Conservation (phyloP, 2,329 filamentous ascomycete genomes). For the Trichoderma atrobrunneum region DNA sequence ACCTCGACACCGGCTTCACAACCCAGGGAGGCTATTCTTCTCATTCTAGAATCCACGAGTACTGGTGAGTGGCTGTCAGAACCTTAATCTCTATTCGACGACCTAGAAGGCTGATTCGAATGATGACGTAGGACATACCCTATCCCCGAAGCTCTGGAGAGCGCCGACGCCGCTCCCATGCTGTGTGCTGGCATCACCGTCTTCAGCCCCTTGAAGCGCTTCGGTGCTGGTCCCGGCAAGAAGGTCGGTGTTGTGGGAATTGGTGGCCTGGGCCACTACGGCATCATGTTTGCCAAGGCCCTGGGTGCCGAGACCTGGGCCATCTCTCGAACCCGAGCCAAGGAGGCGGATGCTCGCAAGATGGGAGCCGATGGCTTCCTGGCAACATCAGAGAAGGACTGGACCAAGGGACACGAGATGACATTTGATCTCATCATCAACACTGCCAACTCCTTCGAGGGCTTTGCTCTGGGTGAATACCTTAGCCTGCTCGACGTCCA, state of each 20-base stretch:
- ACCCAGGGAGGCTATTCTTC: conserved; percentile 57
- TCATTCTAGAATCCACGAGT: conserved; percentile 36
- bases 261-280: conserved; percentile 70
- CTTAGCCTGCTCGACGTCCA: conserved; percentile 78
- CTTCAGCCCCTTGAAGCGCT: conserved; percentile 73
- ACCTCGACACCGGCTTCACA: conserved; percentile 50
- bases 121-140: conserved; percentile 54
- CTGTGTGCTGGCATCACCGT: conserved; percentile 81
- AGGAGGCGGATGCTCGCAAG: conserved; percentile 57
- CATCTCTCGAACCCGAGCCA: conserved; percentile 58
- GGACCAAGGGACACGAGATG: conserved; percentile 56
- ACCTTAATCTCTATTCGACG: conserved; percentile 37
- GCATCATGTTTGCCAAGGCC: conserved; percentile 66
- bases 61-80: conserved; percentile 44
- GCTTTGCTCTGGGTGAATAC: conserved; percentile 68
- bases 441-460: conserved; percentile 66
- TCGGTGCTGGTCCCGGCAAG: conserved; percentile 73
- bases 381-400: conserved; percentile 55
- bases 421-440: conserved; percentile 76
- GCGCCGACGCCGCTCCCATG: conserved; percentile 69
- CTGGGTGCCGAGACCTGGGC: conserved; percentile 61
- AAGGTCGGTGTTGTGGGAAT: conserved; percentile 74
- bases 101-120: conserved; percentile 38
- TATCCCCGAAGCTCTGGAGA: conserved; percentile 69
- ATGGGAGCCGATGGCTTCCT: conserved; percentile 62